Evolutionary conservation across 2,329 filamentous ascomycete species (phyloP), one percentile per base, ranked within the genome.

Genomic region (Claviceps fusiformis): DNA sequence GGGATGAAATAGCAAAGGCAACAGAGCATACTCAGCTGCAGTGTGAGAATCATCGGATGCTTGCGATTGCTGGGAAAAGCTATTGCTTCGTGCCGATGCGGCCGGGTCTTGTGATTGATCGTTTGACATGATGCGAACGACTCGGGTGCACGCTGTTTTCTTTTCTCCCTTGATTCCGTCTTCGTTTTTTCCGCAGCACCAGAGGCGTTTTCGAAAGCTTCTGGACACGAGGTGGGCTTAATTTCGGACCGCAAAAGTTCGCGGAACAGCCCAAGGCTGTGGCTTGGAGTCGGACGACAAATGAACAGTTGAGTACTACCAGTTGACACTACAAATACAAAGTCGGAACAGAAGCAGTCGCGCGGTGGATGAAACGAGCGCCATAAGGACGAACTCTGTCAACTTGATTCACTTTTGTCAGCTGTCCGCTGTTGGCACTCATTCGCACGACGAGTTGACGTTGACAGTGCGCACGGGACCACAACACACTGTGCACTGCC

Each of bases 11-110:
- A 10, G 7, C 53, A 9, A 35, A 45, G 5, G 45, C 35, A 46
- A 50, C 17, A 13, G 13, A n/a, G 58, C 71, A 56, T 73, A 44
- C 50, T 52, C 33, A 86, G 81, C 83, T 37, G 86, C 86, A 17
- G 86, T 89, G 62, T 89, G 85, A 1, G 85, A 89, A 54, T 78
- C 73, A 50, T 83, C 75, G 0, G 80, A 82, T n/a, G 65, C 69
- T 52, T 70, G 68, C 54, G 81, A 80, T 37, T 73, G 70, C 58
- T 79, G 76, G 41, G 81, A 83, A 61, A 81, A 76, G 71, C 81
- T 84, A 57, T 78, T 75, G 60, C 73, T 79, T 60, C 80, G 79
- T 37, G 70, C 58, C 17, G 61, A 47, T 37, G 57, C 57, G 51
- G 55, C 58, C 53, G 56, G 48, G 47, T 62, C 61, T 24, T 62